Base-by-base conservation (phyloP, 441 rosid genomes). In the Populus tomentosa region DNA sequence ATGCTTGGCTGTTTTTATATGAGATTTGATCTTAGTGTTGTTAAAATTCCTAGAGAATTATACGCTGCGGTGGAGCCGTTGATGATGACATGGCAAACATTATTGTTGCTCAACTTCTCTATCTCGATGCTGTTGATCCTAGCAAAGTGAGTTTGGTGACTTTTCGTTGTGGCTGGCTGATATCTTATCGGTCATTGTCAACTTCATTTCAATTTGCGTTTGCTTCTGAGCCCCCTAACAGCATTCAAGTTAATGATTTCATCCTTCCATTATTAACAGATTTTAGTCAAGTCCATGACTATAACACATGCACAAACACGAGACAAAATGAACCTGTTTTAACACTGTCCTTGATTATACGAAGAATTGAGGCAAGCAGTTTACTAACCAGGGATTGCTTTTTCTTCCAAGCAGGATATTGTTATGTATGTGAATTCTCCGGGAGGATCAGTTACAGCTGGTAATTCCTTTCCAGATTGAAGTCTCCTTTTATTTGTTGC, bases 391-490 rank as follows among this genome's bases (percentile, higher is more conserved):
- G 20, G 67, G 62, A 10, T 24, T 84, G 33, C 62, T 26, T 75
- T 65, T 67, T 69, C 68, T 14, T 83, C 78, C 61, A 81, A 85
- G 28, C 90, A 94, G 99, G 99, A 95, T 77, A 95, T 95, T 75
- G 94, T 93, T 77, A 94, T 95, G 94, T 95, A 92, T 86, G 91
- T 95, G 67, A 95, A 95, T 81, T 95, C 98, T 77, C 99, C 99
- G 73, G 99, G 99, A 79, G 99, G 99, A 77, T 95, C 98, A 59
- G 98, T 94, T 81, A 95, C 99, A 38, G 99, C 99, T 40, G 99
- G 99, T 95, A 90, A 82, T 80, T 28, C 30, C 30, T 63, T 69
- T 75, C 38, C 32, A 38, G 32, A 21, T 32, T 10, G 77, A 33
- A 61, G 11, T 72, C 23, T 21, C 61, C 61, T 40, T 16, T 69